Base-by-base conservation (phyloP, 176 grass and related monocot genomes). In the Dactylis glomerata region DNA sequence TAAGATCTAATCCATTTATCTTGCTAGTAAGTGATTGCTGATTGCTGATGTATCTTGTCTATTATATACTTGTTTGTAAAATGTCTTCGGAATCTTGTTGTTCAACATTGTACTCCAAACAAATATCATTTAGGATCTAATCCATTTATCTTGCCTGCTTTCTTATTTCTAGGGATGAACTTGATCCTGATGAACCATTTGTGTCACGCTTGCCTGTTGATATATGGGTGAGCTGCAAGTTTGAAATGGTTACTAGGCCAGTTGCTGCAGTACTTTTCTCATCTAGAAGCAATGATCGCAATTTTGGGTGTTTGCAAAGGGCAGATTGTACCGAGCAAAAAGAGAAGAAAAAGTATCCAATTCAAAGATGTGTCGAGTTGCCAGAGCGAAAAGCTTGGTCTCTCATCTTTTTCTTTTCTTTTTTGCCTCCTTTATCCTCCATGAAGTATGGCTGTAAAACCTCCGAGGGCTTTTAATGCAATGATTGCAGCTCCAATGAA, bases 91-190 rank as follows among this genome's bases (percentile, higher is more conserved):
- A 37, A 34, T 66, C 33, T 33, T 44, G 0, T 74, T 83, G 31
- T 82, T 89, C 36, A 68, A 36, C 41, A 68, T 16, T 16, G 73
- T 14, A 68, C 66, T 69, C 1, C 47, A 12, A 30, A 37, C 33
- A 52, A 54, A 27, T 46, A 12, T 76, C 8, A 27, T 11, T 26
- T 58, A 36, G 61, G 44, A 44, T 5, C 32, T n/a, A 10, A 20
- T 33, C 40, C 84, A 76, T 57, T 65, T 20, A 34, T 72, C 78
- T 72, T 75, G n/a, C 62, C 80, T 46, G 13, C 33, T 59, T 40
- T 74, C 13, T 79, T 44, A 8, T 12, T 40, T 27, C 9, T 75
- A 97, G 92, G 82, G 88, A 94, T 76, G 95, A 97, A 80, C 77
- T 93, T 19, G 12, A n/a, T n/a, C n/a, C n/a, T n/a, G n/a, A n/a